phyloP scores from a whole-genome alignment of 176 grass and related monocot species.

The Cenchrus americanus region DNA sequence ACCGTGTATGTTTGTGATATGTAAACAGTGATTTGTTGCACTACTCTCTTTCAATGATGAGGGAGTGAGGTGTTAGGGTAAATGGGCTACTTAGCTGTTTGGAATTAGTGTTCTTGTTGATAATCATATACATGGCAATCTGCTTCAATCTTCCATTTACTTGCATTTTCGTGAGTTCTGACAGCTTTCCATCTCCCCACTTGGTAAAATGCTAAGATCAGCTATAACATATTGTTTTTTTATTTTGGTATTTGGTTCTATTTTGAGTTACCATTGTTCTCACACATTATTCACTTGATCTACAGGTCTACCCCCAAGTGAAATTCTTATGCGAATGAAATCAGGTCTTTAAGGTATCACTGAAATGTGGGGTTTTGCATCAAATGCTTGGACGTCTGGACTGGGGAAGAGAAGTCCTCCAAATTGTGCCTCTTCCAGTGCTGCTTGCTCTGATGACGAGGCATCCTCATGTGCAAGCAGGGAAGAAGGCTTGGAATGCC shows the following conservation, averaged over 20 bases:
- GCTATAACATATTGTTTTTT: neutral
- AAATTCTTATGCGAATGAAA: neutral
- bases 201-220: neutral
- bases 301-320: constrained; percentile 34
- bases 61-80: neutral
- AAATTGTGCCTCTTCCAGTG: constrained; percentile 38
- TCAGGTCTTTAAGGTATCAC: constrained; percentile 24
- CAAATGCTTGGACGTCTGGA: constrained; percentile 41
- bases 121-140: constrained; percentile 8
- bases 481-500: constrained; percentile 76
- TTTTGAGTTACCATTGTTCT: constrained; percentile 20
- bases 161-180: neutral
- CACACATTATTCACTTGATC: constrained; percentile 30
- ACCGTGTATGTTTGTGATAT: too few species aligned
- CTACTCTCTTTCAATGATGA: neutral
- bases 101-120: neutral
- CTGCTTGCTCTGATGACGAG: constrained; percentile 72
- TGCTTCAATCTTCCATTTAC: neutral
- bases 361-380: constrained; percentile 60
- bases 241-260: neutral
- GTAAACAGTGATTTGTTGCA: neutral
- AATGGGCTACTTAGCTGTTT: neutral
- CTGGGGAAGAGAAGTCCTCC: constrained; percentile 48
- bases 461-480: constrained; percentile 67
- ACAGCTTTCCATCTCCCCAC: neutral